These are phyloP conservation scores for Liquidambar formosana DNA, from an alignment of 164 flowering plant genomes.

Conservation along the genomic window DNA sequence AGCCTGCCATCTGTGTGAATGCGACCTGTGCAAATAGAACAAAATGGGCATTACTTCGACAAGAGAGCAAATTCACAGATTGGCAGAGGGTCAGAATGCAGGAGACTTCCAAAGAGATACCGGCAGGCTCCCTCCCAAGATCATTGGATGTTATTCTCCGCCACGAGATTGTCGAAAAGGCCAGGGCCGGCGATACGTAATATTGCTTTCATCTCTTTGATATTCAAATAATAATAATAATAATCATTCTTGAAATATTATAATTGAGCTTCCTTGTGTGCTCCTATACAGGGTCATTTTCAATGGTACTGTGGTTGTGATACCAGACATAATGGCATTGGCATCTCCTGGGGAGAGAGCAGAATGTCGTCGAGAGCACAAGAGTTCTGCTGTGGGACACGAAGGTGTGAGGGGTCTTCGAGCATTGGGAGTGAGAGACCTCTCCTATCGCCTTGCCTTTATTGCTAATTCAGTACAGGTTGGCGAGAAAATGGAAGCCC, in stretches of 20 bases:
- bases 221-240: background rate
- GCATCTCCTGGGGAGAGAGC: slow-evolving; percentile 98
- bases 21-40: slow-evolving; percentile 62
- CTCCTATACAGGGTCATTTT: slow-evolving; percentile 70
- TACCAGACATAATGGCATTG: slow-evolving; percentile 93
- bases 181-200: slow-evolving; percentile 99
- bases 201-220: slow-evolving; percentile 13
- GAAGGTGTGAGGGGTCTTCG: slow-evolving; percentile 92
- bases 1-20: slow-evolving; percentile 87
- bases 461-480: slow-evolving; percentile 99
- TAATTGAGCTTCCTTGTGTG: background rate
- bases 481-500: slow-evolving; percentile 3
- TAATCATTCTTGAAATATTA: background rate
- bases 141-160: slow-evolving; percentile 96
- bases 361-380: slow-evolving; percentile 74
- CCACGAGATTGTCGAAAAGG: slow-evolving; percentile 97
- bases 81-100: slow-evolving; percentile 99
- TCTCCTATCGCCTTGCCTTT: slow-evolving; percentile 89
- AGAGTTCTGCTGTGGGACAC: slow-evolving; percentile 42
- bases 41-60: slow-evolving; percentile 81
- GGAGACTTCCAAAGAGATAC: slow-evolving; percentile 95
- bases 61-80: slow-evolving; percentile 95
- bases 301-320: slow-evolving; percentile 89
- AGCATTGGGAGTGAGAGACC: slow-evolving; percentile 95
- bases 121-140: slow-evolving; percentile 94